These are phyloP conservation scores for Porphyrellus cyaneotinctus DNA, from an alignment of 768 basidiomycete species.

Conservation along the genomic window DNA sequence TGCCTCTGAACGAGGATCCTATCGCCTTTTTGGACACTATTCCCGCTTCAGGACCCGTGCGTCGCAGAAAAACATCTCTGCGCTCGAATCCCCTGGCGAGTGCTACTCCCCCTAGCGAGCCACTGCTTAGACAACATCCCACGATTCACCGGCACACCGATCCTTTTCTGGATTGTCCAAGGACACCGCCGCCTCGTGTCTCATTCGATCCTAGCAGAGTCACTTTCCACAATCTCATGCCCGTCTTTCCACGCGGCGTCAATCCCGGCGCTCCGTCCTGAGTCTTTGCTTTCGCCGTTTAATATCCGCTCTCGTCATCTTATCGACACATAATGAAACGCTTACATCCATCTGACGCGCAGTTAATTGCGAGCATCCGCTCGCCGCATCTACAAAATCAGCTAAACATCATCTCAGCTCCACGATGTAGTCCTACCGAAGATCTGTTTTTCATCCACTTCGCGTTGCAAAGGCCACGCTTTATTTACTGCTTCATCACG, in stretches of 20 bases:
- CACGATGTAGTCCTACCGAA: slow-evolving; percentile 28
- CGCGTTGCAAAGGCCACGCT: slow-evolving; percentile 17
- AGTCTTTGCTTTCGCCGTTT: slow-evolving; percentile 4
- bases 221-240: slow-evolving; percentile 60
- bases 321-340: slow-evolving; percentile 30
- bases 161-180: slow-evolving; percentile 19
- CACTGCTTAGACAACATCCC: slow-evolving; percentile 16
- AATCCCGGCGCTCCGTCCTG: slow-evolving; percentile 11
- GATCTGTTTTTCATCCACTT: slow-evolving; percentile 17
- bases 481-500: slow-evolving; percentile 23
- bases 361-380: slow-evolving; percentile 27
- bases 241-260: slow-evolving; percentile 40
- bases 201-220: slow-evolving; percentile 47
- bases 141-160: slow-evolving; percentile 31
- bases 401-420: slow-evolving; percentile 25
- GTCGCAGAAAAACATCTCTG: slow-evolving; percentile 51
- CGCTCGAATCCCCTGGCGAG: slow-evolving; percentile 45
- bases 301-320: slow-evolving; percentile 16
- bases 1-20: slow-evolving; percentile 34
- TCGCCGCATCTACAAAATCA: slow-evolving; percentile 19
- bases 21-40: slow-evolving; percentile 16
- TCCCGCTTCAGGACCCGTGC: slow-evolving; percentile 49
- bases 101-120: slow-evolving; percentile 14
- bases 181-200: slow-evolving; percentile 33
- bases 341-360: slow-evolving; percentile 24